Percentiles rank a stretch among this genome's conserved stretches.
These are phyloP conservation scores for Glaciozyma antarctica DNA, from an alignment of 768 basidiomycete genomes.

Conservation along the genomic window DNA sequence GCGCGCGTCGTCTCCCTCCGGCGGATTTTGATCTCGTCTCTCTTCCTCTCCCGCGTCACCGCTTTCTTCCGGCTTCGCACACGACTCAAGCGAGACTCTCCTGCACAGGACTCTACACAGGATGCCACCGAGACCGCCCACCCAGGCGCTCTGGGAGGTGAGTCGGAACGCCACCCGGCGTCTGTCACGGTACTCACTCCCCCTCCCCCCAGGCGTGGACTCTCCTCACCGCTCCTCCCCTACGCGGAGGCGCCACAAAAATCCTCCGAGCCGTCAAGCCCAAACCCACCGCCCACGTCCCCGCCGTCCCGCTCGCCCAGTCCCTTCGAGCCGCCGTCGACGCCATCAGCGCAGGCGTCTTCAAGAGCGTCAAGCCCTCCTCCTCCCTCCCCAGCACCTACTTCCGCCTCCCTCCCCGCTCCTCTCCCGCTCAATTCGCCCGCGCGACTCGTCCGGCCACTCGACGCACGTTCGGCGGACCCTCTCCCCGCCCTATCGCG, in stretches of 20 bases:
- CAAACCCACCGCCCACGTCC: background rate
- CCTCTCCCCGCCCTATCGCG: conserved; percentile 8
- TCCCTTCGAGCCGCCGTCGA: background rate
- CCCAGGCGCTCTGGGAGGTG: too few species aligned
- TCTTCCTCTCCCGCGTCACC: background rate
- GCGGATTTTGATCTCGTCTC: background rate
- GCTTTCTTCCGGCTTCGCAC: too few species aligned
- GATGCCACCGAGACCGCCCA: too few species aligned
- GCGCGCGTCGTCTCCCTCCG: background rate
- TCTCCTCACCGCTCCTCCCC: background rate
- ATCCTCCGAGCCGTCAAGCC: background rate
- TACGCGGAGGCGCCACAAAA: background rate
- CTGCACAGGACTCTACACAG: too few species aligned
- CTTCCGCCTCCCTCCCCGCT: conserved; percentile 1
- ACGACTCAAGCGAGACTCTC: too few species aligned
- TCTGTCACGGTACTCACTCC: background rate
- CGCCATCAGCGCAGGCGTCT: conserved; percentile 11
- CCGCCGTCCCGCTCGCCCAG: background rate
- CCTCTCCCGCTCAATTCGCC: background rate
- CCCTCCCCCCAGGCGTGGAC: background rate
- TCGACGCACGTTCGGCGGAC: conserved; percentile 11
- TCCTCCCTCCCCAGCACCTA: conserved; percentile 8
- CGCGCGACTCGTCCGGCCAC: background rate
- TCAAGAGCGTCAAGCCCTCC: conserved; percentile 6
- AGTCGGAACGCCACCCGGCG: too few species aligned